Base-by-base conservation (phyloP, 768 basidiomycete species). In the Macrolepiota albuminosa region DNA sequence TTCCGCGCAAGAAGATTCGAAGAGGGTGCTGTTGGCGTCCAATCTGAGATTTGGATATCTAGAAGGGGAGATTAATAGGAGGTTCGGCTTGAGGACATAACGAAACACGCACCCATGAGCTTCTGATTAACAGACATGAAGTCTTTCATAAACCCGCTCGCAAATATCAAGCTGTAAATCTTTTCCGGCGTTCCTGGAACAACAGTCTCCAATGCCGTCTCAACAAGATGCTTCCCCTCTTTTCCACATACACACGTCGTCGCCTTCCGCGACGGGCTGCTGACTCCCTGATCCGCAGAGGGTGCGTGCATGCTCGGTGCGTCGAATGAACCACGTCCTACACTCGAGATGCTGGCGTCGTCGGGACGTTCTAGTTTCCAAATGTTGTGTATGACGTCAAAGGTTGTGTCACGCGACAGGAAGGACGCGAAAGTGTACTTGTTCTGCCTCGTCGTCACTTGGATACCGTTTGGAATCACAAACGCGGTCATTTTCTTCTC, bases 401-500 rank as follows among this genome's bases (percentile, higher is more conserved):
- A 95, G 0, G 95, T 95, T 45, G 95, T 94, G 75, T 99, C 96
- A 10, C 96, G 85, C 1, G 95, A 89, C 64, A 98, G 87, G 80
- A 99, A 96, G 14, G 95, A 98, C 0, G 97, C 93, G 66, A 98
- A 98, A 1, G 88, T 91, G 75, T 97, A 93, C 76, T 95, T 93
- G 18, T 82, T 81, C 64, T 86, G 85, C 31, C 83, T 81, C 0
- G 95, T 97, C 14, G 91, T 85, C 58, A 98, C 83, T 65, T 90
- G 89, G 65, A 98, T 95, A 29, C 93, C 96, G 71, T 98, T 98
- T 16, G 96, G 96, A 63, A 98, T 98, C 60, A 98, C 93, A 65
- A 95, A 91, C 2, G 96, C 95, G 0, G 96, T 98, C 93, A 95
- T 98, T 68, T 86, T 92, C 83, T 97, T 98, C 69, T 98, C 96